Base-by-base conservation (phyloP, 2,329 filamentous ascomycete genomes). In the Verticillium nubilum region DNA sequence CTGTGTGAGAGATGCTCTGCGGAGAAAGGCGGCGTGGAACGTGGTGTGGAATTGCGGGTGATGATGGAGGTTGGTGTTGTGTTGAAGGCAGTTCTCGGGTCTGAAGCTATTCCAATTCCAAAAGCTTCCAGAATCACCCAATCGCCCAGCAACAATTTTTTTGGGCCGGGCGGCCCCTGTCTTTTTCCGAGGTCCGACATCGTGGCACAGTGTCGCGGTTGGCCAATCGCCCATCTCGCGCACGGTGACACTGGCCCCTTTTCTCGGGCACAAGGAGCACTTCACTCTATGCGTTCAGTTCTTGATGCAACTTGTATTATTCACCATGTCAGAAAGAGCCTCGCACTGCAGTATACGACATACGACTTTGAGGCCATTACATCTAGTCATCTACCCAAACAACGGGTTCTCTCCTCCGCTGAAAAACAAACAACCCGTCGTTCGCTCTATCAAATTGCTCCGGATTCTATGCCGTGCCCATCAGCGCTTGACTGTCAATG, bases 121-220 rank as follows among this genome's bases (percentile, higher is more conserved):
- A 74, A 66, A 73, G 71, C 73, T 75, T 75, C 73, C 71, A 75
- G 71, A 74, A 73, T 66, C 66, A 9, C 29, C 62, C 65, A 67
- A 68, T 53, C 9, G 47, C 25, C 27, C 27, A 50, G 42, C 37
- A 57, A 42, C 69, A 73, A 74, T 73, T 74, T 74, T 74, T 75
- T 68, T 64, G 62, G 61, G 52, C 27, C 59, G n/a, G 56, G 61
- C 62, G 62, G 62, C 42, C 53, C 52, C 28, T 58, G 58, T 19
- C 31, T 63, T 64, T 64, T 64, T 56, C 62, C 61, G 58, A 53
- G 42, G 59, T 52, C 61, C 62, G 57, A 61, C 7, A 12, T 9
- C 1, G 9, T 13, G 56, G 42, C 19, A 50, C 42, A 50, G 42
- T 50, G 42, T 10, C 9, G 19, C 9, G 5, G 10, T 12, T 12